phyloP scores from a whole-genome alignment of 768 basidiomycete genomes.

The Melanogaster broomeanus region DNA sequence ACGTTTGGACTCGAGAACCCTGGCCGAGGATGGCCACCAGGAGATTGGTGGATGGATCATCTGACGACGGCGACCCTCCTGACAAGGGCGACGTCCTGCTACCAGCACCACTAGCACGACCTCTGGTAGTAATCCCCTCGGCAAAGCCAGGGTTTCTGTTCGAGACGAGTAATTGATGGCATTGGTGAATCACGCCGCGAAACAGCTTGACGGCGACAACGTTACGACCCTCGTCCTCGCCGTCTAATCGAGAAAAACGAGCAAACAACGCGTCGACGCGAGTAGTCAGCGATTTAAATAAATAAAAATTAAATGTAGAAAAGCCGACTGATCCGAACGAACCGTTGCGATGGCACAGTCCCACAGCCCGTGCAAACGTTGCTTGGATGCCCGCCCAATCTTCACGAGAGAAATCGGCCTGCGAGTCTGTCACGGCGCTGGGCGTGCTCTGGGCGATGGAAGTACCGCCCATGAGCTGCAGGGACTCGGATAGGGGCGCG shows the following conservation, averaged over 20 bases:
- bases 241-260: conserved; percentile 44
- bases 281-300: neutral
- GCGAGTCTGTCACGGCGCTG: conserved; percentile 6
- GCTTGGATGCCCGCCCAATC: conserved; percentile 75
- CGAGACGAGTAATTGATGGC: conserved; percentile 55
- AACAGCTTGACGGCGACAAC: conserved; percentile 54
- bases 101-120: no score
- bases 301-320: neutral
- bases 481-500: no score
- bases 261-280: neutral
- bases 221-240: conserved; percentile 29
- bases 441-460: conserved; percentile 1
- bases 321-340: conserved; percentile 35
- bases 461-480: neutral
- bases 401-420: conserved; percentile 27
- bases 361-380: conserved; percentile 55
- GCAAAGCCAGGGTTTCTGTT: neutral
- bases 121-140: neutral
- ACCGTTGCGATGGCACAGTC: conserved; percentile 54
- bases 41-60: neutral
- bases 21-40: neutral
- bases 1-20: neutral
- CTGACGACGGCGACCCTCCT: neutral
- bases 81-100: neutral
- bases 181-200: conserved; percentile 67